These are phyloP conservation scores for Thalassiosira exigua DNA, from an alignment of 352 stramenopile species.

Conservation along the genomic window DNA sequence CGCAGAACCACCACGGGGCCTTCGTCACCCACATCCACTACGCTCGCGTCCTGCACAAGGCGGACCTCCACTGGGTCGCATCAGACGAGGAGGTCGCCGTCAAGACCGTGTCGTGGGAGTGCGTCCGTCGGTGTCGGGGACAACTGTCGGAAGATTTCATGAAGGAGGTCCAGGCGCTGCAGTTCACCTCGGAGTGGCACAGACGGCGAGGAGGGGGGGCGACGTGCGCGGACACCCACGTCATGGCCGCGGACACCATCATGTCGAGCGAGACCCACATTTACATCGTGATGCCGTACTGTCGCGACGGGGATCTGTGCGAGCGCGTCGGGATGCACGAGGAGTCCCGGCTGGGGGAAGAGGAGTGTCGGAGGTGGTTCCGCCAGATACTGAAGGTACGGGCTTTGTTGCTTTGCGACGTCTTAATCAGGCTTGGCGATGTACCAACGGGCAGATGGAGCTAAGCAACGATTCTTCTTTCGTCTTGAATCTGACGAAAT, in stretches of 20 bases:
- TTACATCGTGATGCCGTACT: constrained; percentile 76
- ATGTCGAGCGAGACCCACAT: constrained; percentile 53
- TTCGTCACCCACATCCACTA: constrained; percentile 25
- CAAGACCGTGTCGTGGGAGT: constrained; percentile 42
- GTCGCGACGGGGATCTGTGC: constrained; percentile 65
- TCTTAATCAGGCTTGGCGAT: too few relatives aligned
- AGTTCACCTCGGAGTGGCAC: constrained; percentile 40
- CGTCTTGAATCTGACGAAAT: neutral
- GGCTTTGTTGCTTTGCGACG: neutral
- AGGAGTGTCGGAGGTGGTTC: constrained; percentile 40
- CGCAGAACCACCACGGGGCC: constrained; percentile 30
- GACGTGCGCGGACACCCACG: constrained; percentile 10
- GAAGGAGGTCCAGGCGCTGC: constrained; percentile 42
- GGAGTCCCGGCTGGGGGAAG: constrained; percentile 30
- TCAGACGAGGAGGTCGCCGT: constrained; percentile 40
- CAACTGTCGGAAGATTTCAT: constrained; percentile 47
- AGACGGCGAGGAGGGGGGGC: too few relatives aligned
- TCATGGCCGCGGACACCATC: constrained; percentile 40
- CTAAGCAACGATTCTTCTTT: too few relatives aligned
- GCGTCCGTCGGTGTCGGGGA: constrained; percentile 8
- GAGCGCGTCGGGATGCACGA: constrained; percentile 50
- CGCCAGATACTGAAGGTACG: constrained; percentile 50
- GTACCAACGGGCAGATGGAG: too few relatives aligned
- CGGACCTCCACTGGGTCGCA: constrained; percentile 39
- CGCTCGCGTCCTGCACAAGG: constrained; percentile 33